Base-by-base conservation (phyloP, 139 green algal species). In the Astrephomene gubernaculifera region DNA sequence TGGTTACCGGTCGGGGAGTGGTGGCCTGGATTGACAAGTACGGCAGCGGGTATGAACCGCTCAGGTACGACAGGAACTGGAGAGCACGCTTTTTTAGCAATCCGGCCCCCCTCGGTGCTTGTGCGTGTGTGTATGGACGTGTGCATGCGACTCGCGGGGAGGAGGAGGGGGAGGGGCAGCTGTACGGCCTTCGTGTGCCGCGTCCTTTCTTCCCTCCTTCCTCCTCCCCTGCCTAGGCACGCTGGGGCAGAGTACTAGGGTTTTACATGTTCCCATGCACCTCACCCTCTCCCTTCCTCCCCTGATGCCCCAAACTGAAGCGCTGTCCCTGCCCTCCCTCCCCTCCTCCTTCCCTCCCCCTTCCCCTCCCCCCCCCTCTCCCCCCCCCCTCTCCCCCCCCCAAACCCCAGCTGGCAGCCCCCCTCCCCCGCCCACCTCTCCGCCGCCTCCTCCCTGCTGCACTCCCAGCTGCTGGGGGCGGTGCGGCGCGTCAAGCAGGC, bases 1-100 rank as follows among this genome's bases (percentile, higher is more conserved):
- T 87, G 82, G 29, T 82, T 44, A n/a, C 70, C 9, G 67, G 53
- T 5, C 17, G 33, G 5, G 76, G 79, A 10, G 35, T 91, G 24
- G 83, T 87, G 79, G 45, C 52, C 25, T 91, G 76, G 49, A 78
- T 91, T 52, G 85, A 91, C 84, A 89, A 93, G 86, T 49, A 85
- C 31, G 88, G 82, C 2, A 75, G 33, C 35, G 86, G 82, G 8
- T 90, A 83, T 74, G 4, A 17, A 31, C 54, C 33, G 43, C 54
- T 43, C 45, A 92, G 72, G 82, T 88, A 74, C 71, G 52, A 6
- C 17, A 65, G 17, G 57, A 24, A 24, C 14, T 57, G 17, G 49
- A 57, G 49, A 17, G 49, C 14, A 57, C 49, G 49, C 14, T 12
- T 25, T 57, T 25, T 17, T 17, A 57, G 49, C 49, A 12, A 25